A percentile compares a stretch with the other conserved stretches of the same genome.
phyloP scores from a whole-genome alignment of 352 stramenopile genomes.

The Phytophthora syringae region DNA sequence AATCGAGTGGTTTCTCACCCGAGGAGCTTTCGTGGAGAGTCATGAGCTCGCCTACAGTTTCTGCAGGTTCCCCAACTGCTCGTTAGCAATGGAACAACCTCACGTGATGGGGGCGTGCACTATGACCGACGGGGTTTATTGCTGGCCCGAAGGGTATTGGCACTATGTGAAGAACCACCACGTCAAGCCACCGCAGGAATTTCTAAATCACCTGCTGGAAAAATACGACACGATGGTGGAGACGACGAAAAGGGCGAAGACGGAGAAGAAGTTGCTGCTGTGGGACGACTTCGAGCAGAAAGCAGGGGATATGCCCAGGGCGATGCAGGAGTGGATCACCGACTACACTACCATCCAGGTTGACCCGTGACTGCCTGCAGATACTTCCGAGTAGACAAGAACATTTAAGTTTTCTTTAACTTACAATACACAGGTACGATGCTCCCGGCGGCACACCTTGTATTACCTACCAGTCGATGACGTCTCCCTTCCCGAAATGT shows the following conservation, averaged over 20 bases:
- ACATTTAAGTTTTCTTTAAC: no score
- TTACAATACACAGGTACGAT: no score
- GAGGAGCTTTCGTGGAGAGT: slow-evolving; percentile 67
- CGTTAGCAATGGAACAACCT: slow-evolving; percentile 39
- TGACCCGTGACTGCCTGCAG: no score
- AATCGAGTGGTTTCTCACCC: slow-evolving; percentile 70
- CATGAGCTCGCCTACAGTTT: slow-evolving; percentile 86
- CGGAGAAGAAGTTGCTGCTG: slow-evolving; percentile 45
- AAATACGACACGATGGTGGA: slow-evolving; percentile 42
- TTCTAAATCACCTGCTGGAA: slow-evolving; percentile 59
- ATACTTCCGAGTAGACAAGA: no score
- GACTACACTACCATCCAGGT: slow-evolving; percentile 58
- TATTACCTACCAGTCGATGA: slow-evolving; percentile 59
- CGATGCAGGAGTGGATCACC: slow-evolving; percentile 76
- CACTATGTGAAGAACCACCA: slow-evolving; percentile 76
- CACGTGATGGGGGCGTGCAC: slow-evolving; percentile 75
- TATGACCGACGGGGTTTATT: slow-evolving; percentile 77
- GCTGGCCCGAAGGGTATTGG: slow-evolving; percentile 81
- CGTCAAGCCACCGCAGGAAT: slow-evolving; percentile 64
- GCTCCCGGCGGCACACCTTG: no score
- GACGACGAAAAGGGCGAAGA: slow-evolving; percentile 31
- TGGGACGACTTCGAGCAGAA: slow-evolving; percentile 54
- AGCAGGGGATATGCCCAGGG: slow-evolving; percentile 50
- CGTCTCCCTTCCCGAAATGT: slow-evolving; percentile 54
- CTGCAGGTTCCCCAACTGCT: slow-evolving; percentile 70